Evolutionary conservation across 2,329 filamentous ascomycete genomes (phyloP).

Genomic region (Curvularia hawaiiensis): DNA sequence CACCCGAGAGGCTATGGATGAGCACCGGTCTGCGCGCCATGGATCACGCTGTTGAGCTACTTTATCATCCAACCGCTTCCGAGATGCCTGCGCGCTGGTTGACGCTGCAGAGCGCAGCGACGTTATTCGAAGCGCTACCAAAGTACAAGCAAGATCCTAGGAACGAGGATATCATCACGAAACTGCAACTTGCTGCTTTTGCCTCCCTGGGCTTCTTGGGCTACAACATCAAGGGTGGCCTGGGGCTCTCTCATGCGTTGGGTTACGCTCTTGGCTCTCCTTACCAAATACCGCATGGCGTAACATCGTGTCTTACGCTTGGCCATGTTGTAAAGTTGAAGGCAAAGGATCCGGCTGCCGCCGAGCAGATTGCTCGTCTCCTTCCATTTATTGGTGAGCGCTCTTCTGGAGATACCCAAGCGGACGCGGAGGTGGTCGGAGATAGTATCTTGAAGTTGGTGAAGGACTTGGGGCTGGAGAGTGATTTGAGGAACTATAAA

Average conservation of each 20-base stretch:
- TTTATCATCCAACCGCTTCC: slow-evolving; percentile 58
- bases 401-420: slow-evolving; percentile 47
- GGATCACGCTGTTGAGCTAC: slow-evolving; percentile 61
- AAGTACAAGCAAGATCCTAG: slow-evolving; percentile 53
- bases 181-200: slow-evolving; percentile 59
- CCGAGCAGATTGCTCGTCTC: slow-evolving; percentile 53
- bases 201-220: slow-evolving; percentile 58
- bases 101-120: slow-evolving; percentile 51
- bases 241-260: slow-evolving; percentile 55
- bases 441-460: slow-evolving; percentile 53
- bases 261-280: slow-evolving; percentile 61
- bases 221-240: slow-evolving; percentile 55
- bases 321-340: slow-evolving; percentile 61
- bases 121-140: slow-evolving; percentile 56
- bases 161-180: slow-evolving; percentile 56
- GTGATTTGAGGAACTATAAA: slow-evolving; percentile 53
- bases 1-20: slow-evolving; percentile 56
- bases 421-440: slow-evolving; percentile 53
- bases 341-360: slow-evolving; percentile 51
- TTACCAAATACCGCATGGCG: slow-evolving; percentile 62
- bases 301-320: slow-evolving; percentile 61
- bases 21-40: slow-evolving; percentile 60
- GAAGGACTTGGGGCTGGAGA: slow-evolving; percentile 50
- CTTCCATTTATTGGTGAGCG: slow-evolving; percentile 52
- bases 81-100: slow-evolving; percentile 58